A percentile compares a stretch with the other conserved stretches of the same genome.
Evolutionary conservation across 306 rosid genomes (phyloP).

Genomic region (Pyrus pyrifolia): DNA sequence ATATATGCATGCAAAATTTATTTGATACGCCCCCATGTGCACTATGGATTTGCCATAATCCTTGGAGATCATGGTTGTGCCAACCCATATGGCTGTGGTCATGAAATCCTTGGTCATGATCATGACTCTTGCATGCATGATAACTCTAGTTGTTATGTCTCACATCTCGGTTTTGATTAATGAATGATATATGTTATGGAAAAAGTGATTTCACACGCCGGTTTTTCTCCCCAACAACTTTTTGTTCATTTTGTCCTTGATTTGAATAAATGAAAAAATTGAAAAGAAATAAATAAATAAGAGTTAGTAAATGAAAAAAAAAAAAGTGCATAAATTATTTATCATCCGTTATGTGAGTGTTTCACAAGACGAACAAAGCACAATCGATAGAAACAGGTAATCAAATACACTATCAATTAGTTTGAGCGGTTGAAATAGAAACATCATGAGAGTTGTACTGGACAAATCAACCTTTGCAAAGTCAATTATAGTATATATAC

Average conservation of each 20-base stretch:
- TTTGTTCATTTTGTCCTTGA: no score
- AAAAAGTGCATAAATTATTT: not conserved
- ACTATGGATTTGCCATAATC: slow-evolving; percentile 25
- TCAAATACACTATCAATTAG: no score
- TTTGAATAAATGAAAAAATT: no score
- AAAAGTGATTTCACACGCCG: not conserved
- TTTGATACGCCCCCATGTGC: slow-evolving; percentile 50
- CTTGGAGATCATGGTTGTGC: not conserved
- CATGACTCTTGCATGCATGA: not conserved
- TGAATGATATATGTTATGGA: not conserved
- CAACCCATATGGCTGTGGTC: not conserved
- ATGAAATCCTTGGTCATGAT: not conserved
- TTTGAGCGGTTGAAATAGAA: not conserved
- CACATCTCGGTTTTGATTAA: slow-evolving; percentile 4
- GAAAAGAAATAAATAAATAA: no score
- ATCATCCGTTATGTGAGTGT: not conserved
- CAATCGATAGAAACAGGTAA: no score
- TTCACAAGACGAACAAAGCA: no score
- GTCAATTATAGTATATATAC: no score
- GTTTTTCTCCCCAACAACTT: not conserved
- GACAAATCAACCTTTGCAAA: slow-evolving; percentile 18
- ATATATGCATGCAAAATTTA: not conserved
- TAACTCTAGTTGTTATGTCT: slow-evolving; percentile 22
- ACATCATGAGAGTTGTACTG: slow-evolving; percentile 10
- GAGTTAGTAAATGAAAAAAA: not conserved